Percentiles rank a stretch among this genome's conserved stretches.
phyloP scores from a whole-genome alignment of 805 yeast species.

The Kodamaea kaohsiungensis region DNA sequence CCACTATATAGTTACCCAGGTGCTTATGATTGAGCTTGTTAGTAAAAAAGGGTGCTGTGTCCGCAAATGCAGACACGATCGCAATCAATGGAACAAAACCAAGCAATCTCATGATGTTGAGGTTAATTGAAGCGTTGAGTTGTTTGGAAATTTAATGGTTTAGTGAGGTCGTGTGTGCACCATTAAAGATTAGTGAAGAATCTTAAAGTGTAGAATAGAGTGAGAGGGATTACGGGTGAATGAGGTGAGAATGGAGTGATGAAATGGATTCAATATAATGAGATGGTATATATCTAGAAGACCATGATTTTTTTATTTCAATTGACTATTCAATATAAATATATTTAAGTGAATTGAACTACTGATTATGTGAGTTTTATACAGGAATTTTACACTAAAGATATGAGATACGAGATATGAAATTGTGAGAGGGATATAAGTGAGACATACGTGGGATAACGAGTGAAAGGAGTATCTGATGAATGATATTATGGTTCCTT shows the following conservation, averaged over 20 bases:
- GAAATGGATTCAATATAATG: too few species aligned
- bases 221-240: background rate
- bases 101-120: slow-evolving; percentile 12
- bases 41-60: slow-evolving; percentile 25
- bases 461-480: too few species aligned
- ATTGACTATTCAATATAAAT: background rate
- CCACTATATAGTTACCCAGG: slow-evolving; percentile 20
- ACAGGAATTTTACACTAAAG: background rate
- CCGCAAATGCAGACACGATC: slow-evolving; percentile 23
- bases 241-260: background rate
- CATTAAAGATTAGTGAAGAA: background rate
- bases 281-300: too few species aligned
- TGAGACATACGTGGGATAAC: background rate
- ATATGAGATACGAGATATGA: background rate
- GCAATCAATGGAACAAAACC: slow-evolving; percentile 11
- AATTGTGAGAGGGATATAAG: too few species aligned
- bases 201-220: background rate
- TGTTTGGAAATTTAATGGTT: background rate
- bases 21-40: slow-evolving; percentile 6
- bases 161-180: background rate
- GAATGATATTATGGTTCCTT: too few species aligned
- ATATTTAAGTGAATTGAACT: background rate
- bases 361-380: background rate
- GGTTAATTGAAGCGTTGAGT: background rate
- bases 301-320: too few species aligned